A percentile compares a stretch with the other conserved stretches of the same genome.
Evolutionary conservation across 768 basidiomycete species (phyloP).

Genomic region (Podaxis pistillaris): DNA sequence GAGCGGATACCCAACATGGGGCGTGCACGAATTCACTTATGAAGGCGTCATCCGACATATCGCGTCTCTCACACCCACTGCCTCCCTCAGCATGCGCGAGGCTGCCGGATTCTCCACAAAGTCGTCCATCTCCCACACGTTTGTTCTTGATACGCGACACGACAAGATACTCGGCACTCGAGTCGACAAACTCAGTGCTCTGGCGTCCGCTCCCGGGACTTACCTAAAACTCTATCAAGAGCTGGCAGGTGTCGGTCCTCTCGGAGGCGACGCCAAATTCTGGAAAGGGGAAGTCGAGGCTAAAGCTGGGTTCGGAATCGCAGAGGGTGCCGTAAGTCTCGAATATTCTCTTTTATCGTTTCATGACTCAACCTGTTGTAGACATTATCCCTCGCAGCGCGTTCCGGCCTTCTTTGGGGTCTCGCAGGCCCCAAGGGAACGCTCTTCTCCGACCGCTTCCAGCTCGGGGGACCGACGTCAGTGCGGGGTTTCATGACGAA

Average conservation of each 20-base stretch:
- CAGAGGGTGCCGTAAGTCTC: constrained; percentile 55
- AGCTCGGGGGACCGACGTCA: constrained; percentile 88
- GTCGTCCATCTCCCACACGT: constrained; percentile 80
- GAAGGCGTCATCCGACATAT: constrained; percentile 81
- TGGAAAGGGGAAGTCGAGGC: constrained; percentile 71
- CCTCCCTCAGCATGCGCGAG: constrained; percentile 85
- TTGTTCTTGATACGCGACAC: constrained; percentile 73
- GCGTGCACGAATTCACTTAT: constrained; percentile 79
- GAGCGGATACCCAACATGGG: constrained; percentile 36
- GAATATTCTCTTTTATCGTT: background rate
- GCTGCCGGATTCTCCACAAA: constrained; percentile 80
- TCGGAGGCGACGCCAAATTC: constrained; percentile 78
- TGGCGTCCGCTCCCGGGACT: constrained; percentile 36
- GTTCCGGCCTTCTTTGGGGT: constrained; percentile 69
- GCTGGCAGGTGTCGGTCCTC: constrained; percentile 53
- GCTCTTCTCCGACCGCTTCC: constrained; percentile 83
- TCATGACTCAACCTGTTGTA: constrained; percentile 26
- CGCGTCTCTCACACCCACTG: constrained; percentile 62
- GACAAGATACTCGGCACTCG: constrained; percentile 60
- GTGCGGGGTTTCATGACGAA: constrained; percentile 71
- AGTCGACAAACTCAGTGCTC: background rate
- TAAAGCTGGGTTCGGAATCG: constrained; percentile 57
- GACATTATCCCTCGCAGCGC: constrained; percentile 74
- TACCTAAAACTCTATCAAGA: constrained; percentile 65
- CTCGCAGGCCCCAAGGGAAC: constrained; percentile 41